These are phyloP conservation scores for Penicillium diatomitis DNA, from an alignment of 495 filamentous ascomycete species.

Conservation along the genomic window DNA sequence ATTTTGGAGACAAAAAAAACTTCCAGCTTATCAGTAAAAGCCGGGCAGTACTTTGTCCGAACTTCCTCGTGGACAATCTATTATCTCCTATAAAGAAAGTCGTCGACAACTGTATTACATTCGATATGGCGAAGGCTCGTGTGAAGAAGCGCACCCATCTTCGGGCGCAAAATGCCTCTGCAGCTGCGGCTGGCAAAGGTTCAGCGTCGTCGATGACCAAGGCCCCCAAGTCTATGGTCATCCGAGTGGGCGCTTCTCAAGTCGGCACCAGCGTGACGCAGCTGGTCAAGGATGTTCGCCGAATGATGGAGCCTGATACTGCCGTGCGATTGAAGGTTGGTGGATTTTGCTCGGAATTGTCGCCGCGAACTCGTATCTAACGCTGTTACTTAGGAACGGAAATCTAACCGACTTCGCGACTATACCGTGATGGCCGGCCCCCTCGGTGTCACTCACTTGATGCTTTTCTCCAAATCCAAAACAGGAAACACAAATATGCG, in stretches of 20 bases:
- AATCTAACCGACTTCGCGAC: conserved; percentile 81
- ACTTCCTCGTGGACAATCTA: conserved; percentile 4
- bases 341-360: not conserved
- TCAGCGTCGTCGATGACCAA: conserved; percentile 41
- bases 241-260: conserved; percentile 89
- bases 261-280: conserved; percentile 88
- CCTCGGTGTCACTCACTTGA: conserved; percentile 84
- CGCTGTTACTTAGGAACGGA: conserved; percentile 54
- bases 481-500: conserved; percentile 90
- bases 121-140: conserved; percentile 66
- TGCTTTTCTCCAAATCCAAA: conserved; percentile 86
- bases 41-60: not conserved
- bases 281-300: conserved; percentile 81
- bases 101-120: not conserved
- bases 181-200: conserved; percentile 34
- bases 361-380: conserved; percentile 1
- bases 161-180: conserved; percentile 53
- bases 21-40: conserved; percentile 7
- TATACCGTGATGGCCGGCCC: conserved; percentile 95
- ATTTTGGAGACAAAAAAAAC: conserved; percentile 31
- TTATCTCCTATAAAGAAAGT: not conserved
- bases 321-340: conserved; percentile 65
- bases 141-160: conserved; percentile 87
- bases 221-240: conserved; percentile 93
- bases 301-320: conserved; percentile 93